Evolutionary conservation across 768 basidiomycete species (phyloP), one percentile per base, ranked within the genome.

Genomic region (Tylopilus intermedius): DNA sequence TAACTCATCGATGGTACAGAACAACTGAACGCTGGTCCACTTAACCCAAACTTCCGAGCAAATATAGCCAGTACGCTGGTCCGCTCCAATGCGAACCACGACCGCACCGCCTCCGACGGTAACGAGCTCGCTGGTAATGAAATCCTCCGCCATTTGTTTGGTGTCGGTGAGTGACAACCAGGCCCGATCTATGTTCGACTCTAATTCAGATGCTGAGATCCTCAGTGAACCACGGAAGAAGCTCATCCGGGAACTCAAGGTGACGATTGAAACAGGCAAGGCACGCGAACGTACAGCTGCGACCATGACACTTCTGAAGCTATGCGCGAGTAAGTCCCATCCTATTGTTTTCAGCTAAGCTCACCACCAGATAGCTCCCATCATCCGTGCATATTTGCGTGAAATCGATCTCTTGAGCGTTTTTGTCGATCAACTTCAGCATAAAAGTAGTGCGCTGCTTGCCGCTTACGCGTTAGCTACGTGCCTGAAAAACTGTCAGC

Each of bases 391-490:
- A 2, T 42, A 51, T 41, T 53, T 64, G 3, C 27, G n/a, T 8
- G 49, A 55, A 2, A 55, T 45, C 3, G 8, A 29, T 7, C n/a
- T 59, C 8, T 21, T 57, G 38, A 45, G 27, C 3, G 4, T 49
- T 7, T 60, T 64, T 5, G 6, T 62, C 5, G 22, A 42, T 1
- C 60, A 62, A n/a, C 10, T 64, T 27, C 47, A 45, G 27, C 40
- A 18, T 5, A 57, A 50, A 43, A 39, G 51, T 8, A 52, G 21
- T 0, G 57, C 62, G 2, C 35, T 64, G 18, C 56, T 63, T 8
- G 59, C 56, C 21, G 56, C 62, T 5, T 64, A 64, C 9, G 62
- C 59, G 2, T 39, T 64, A 21, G 39, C 54, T 2, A 49, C 30
- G 9, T 27, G 26, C 15, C n/a, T 43, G 13, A 43, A 43, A 26